Evolutionary conservation across 495 filamentous ascomycete species (phyloP).

Genomic region (Penicilliopsis zonata): DNA sequence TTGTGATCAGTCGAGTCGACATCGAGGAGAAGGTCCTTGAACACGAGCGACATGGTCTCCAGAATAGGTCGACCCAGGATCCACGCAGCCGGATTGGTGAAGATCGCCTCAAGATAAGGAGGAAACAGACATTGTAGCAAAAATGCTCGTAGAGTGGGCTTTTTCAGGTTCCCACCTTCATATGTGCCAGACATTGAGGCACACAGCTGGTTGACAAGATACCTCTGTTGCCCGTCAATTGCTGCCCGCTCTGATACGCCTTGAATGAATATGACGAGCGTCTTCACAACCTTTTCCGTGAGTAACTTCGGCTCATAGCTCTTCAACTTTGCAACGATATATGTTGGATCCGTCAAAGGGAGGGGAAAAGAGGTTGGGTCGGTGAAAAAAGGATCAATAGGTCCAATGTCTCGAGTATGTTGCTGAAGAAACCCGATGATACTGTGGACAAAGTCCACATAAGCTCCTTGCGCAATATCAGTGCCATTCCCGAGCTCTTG

Average conservation of each 20-base stretch:
- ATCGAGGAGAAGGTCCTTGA: constrained; percentile 34
- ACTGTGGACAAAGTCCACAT: constrained; percentile 55
- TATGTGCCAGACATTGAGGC: constrained; percentile 40
- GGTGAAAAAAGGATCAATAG: constrained; percentile 56
- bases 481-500: constrained; percentile 36
- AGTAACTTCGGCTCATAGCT: constrained; percentile 49
- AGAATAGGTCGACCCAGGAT: constrained; percentile 46
- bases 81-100: constrained; percentile 42
- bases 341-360: constrained; percentile 51
- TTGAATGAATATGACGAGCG: constrained; percentile 51
- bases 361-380: constrained; percentile 53
- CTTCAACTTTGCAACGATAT: constrained; percentile 55
- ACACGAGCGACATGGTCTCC: constrained; percentile 30
- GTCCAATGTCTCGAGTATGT: constrained; percentile 48
- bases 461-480: constrained; percentile 35
- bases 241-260: constrained; percentile 51
- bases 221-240: constrained; percentile 45
- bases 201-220: constrained; percentile 46
- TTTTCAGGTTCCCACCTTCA: constrained; percentile 29
- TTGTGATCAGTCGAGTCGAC: constrained; percentile 32
- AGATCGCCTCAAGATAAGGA: constrained; percentile 45
- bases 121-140: constrained; percentile 51
- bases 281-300: constrained; percentile 37
- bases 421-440: constrained; percentile 55
- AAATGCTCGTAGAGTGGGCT: constrained; percentile 42